phyloP scores from a whole-genome alignment of 2,329 filamentous ascomycete genomes.

The Fusarium haematococcum region DNA sequence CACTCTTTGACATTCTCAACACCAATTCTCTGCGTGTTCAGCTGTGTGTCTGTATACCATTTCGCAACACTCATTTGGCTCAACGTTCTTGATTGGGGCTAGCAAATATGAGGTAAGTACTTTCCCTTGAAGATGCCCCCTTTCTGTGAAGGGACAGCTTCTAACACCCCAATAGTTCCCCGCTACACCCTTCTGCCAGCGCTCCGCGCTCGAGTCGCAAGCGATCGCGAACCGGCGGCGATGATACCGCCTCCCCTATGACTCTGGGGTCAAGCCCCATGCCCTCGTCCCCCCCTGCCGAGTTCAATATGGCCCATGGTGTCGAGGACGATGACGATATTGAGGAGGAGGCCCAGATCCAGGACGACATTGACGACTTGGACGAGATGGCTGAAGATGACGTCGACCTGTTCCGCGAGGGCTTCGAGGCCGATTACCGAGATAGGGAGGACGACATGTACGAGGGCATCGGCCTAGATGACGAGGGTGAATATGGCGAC shows the following conservation, averaged over 20 bases:
- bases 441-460: constrained; percentile 76
- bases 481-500: constrained; percentile 79
- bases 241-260: constrained; percentile 64
- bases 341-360: constrained; percentile 77
- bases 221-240: constrained; percentile 64
- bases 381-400: constrained; percentile 87
- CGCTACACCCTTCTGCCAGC: constrained; percentile 80
- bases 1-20: constrained; percentile 30
- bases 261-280: constrained; percentile 70
- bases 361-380: constrained; percentile 80
- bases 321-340: constrained; percentile 78
- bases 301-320: constrained; percentile 73
- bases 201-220: constrained; percentile 65
- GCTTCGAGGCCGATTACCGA: constrained; percentile 78
- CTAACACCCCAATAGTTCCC: constrained; percentile 70
- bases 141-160: background rate
- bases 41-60: background rate
- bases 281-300: constrained; percentile 73
- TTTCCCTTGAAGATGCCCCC: background rate
- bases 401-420: constrained; percentile 81
- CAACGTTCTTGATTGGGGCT: constrained; percentile 9
- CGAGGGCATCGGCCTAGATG: constrained; percentile 78
- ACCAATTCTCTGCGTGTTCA: constrained; percentile 8
- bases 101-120: constrained; percentile 28
- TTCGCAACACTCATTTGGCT: constrained; percentile 11